Base-by-base conservation (phyloP, 306 rosid species). In the Heteromeles arbutifolia region DNA sequence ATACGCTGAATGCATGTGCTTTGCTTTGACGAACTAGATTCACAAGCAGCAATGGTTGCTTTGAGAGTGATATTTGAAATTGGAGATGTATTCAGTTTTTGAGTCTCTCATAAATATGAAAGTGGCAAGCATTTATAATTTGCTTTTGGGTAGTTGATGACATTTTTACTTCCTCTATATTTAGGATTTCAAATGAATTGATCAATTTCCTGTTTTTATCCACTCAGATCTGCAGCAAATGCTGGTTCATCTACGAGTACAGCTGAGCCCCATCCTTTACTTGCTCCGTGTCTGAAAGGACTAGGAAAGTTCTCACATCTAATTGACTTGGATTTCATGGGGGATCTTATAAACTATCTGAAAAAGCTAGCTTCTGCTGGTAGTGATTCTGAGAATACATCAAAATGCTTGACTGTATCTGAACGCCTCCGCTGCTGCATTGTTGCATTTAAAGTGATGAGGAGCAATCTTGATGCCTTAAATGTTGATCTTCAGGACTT, bases 371-470 rank as follows among this genome's bases (percentile, higher is more conserved):
- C 98, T 79, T 83, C 93, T 82, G 87, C 85, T 75, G 75, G 86
- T 77, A 75, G 79, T 64, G 73, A 74, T 72, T 79, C 84, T 28
- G 79, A 82, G 65, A 72, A 70, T 77, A 68, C 79, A 78, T 76
- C 82, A 7, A 87, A 82, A 76, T 77, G 50, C 81, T 84, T 96
- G 86, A 92, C 89, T 0, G 89, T 96, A 65, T 82, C 98, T 22
- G 98, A 96, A 81, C 96, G 98, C 64, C 96, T 96, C 70, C 89
- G 83, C 54, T 96, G 99, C 82, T 96, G 97, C 87, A 88, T 96
- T 59, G 92, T 96, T 81, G 98, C 98, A 67, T 96, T 92, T 80
- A 96, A 86, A 90, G 96, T 96, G 82, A 92, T 90, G 98, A 89
- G 82, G 87, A 90, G 76, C 87, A 96, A 96, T 84, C 99, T 92